Conservation (phyloP, 192 early-diverging fungal species). For the Spinellus fusiger region DNA sequence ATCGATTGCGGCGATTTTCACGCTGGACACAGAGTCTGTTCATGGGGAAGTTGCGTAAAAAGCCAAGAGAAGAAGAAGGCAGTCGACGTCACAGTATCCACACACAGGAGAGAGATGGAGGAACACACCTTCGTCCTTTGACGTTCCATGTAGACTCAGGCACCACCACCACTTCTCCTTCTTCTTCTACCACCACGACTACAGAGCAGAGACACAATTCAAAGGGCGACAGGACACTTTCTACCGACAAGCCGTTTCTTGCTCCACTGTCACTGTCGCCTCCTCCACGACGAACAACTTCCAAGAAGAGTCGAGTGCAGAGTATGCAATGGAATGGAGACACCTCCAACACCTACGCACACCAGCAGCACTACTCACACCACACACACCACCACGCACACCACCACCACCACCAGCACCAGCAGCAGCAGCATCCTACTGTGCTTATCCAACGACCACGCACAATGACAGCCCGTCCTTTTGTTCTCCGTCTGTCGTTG, state of each 20-base stretch:
- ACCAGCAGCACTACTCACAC: no score
- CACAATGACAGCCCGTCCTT: neutral
- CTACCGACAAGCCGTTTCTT: neutral
- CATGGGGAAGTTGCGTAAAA: neutral
- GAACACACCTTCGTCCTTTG: no score
- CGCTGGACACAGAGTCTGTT: neutral
- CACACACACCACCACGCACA: no score
- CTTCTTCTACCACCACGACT: no score
- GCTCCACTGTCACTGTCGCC: slow-evolving; percentile 7
- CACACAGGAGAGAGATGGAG: no score
- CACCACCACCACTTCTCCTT: no score
- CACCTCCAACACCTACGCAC: no score
- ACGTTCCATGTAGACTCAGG: no score
- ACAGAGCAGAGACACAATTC: no score
- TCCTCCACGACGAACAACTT: slow-evolving; percentile 5
- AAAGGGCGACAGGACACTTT: no score
- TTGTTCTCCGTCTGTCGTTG: slow-evolving; percentile 6
- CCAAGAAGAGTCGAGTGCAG: neutral
- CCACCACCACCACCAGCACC: no score
- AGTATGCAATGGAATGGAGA: neutral
- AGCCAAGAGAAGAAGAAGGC: neutral
- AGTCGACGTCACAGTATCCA: neutral
- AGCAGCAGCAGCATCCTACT: no score
- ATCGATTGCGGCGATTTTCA: neutral
- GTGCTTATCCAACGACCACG: slow-evolving; percentile 6